Conservation (phyloP, 805 yeast genomes). For the Suhomyces sp. region DNA sequence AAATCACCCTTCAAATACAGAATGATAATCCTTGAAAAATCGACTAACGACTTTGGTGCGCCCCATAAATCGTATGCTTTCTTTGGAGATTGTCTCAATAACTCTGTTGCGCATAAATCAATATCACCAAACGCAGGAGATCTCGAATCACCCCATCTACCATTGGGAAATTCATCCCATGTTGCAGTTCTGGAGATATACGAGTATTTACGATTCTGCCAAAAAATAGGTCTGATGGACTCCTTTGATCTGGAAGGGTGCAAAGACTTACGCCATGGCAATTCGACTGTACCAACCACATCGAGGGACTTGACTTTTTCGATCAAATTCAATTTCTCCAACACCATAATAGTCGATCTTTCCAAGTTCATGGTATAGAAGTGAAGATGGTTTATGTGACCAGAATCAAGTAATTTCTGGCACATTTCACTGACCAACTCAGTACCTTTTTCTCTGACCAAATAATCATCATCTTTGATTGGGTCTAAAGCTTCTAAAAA, state of each 20-base stretch:
- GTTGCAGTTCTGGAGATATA: conserved; percentile 85
- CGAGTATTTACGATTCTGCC: conserved; percentile 91
- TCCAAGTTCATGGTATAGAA: conserved; percentile 98
- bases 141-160: conserved; percentile 97
- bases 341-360: conserved; percentile 81
- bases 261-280: conserved; percentile 92
- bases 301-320: conserved; percentile 40
- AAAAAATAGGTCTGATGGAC: conserved; percentile 88
- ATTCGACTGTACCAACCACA: conserved; percentile 37
- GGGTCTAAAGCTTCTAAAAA: conserved; percentile 72
- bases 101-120: conserved; percentile 73
- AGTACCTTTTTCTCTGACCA: conserved; percentile 83
- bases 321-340: conserved; percentile 67
- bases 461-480: conserved; percentile 84
- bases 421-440: conserved; percentile 84
- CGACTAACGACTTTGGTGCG: conserved; percentile 57
- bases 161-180: conserved; percentile 99
- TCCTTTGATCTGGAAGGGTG: conserved; percentile 78
- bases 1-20: conserved; percentile 70
- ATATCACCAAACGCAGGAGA: conserved; percentile 96
- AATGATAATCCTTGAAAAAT: conserved; percentile 61
- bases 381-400: conserved; percentile 80
- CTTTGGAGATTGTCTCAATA: conserved; percentile 78
- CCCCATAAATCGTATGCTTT: conserved; percentile 90
- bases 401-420: conserved; percentile 61